Conservation (phyloP, 306 rosid genomes). For the Lupinus albus region DNA sequence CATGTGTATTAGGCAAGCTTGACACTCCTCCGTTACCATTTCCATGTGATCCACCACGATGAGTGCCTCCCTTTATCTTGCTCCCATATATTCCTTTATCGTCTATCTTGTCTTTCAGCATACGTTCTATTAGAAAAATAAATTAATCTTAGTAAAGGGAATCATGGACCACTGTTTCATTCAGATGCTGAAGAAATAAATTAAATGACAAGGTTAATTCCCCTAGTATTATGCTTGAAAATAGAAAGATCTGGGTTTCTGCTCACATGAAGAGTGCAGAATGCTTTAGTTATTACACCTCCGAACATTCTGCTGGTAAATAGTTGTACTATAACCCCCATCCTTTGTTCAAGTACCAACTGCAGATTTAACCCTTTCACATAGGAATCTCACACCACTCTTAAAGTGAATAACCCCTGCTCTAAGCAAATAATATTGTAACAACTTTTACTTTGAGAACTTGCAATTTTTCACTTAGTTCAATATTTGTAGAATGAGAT, state of each 20-base stretch:
- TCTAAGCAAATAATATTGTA: neutral
- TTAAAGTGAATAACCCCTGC: neutral
- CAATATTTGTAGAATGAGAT: conserved; percentile 8
- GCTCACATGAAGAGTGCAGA: neutral
- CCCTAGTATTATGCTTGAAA: neutral
- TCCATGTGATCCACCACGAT: conserved; percentile 45
- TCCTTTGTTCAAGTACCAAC: neutral
- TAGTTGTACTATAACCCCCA: neutral
- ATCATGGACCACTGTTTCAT: neutral
- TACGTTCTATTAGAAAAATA: conserved; percentile 35
- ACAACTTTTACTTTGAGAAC: neutral
- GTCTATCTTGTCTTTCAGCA: conserved; percentile 44
- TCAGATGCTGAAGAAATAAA: conserved; percentile 21
- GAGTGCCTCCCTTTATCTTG: conserved; percentile 42
- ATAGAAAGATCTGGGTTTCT: neutral
- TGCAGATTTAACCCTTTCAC: neutral
- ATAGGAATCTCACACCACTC: neutral
- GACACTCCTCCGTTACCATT: conserved; percentile 14
- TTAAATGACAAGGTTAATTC: neutral
- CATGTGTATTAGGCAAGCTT: conserved; percentile 42
- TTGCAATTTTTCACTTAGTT: neutral
- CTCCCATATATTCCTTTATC: conserved; percentile 39
- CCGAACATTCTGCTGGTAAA: neutral
- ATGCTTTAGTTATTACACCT: neutral
- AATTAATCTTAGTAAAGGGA: conserved; percentile 26